Evolutionary conservation across 345 rosid species (phyloP), one percentile per base, ranked within the genome.

Genomic region (Aurinia saxatilis): DNA sequence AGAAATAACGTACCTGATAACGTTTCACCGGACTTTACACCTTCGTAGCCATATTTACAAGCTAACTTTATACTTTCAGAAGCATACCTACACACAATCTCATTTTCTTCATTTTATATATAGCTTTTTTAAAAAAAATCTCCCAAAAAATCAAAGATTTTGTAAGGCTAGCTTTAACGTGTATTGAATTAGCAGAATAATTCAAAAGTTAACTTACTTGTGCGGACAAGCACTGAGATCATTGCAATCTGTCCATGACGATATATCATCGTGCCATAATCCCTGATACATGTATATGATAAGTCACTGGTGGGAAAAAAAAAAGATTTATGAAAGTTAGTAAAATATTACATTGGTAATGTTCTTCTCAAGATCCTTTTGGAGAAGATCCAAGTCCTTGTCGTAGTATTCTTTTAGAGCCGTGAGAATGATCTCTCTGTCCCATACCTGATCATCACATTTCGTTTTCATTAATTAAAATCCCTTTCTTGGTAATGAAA

Each of bases 11-110:
- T 67, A 84, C 95, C 96, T 72, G 96, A 31, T 19, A 89, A 79
- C 7, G 96, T 89, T 57, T 66, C 81, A 25, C 96, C 98, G 0
- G 85, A 56, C 60, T 75, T 31, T 4, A 81, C 95, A 37, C 79
- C 95, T 64, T 81, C 79, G 81, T 92, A 89, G 33, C 86, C 98
- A 84, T 84, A 92, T 76, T 92, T 83, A 81, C 98, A 92, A 69
- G 98, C 95, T 11, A 86, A 58, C 65, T 75, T 70, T 66, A 92
- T 79, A 73, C 98, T 87, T 73, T 92, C 98, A 1, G 71, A 52
- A 1, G 98, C 96, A 71, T 92, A 92, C 58, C 95, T 86, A 15
- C 1, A 5, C 19, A 49, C 36, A 37, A 37, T 7, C 27, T n/a
- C n/a, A n/a, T 2, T 6, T 27, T 21, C 25, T 35, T 56, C 21